Conservation (phyloP, 1,284 basidiomycete genomes). For the Naganishia sp. region DNA sequence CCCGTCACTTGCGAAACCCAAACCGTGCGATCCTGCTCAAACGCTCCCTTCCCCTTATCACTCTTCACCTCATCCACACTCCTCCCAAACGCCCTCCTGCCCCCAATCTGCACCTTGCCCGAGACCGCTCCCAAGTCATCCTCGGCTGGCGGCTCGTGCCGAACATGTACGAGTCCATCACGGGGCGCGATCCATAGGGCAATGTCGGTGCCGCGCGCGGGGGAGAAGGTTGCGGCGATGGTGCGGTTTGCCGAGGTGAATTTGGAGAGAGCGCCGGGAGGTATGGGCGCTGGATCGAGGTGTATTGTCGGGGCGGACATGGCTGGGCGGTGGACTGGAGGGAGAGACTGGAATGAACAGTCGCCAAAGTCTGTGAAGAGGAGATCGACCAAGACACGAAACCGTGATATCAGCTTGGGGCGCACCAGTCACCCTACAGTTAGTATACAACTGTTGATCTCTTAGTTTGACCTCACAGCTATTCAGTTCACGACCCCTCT, state of each 20-base stretch:
- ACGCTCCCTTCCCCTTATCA: conserved; percentile 24
- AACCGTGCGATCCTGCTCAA: conserved; percentile 35
- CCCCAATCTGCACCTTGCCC: conserved; percentile 8
- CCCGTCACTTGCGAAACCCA: conserved; percentile 34
- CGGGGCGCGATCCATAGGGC: conserved; percentile 28
- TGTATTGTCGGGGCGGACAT: conserved; percentile 16
- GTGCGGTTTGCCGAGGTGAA: conserved; percentile 34
- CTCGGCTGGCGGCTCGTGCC: conserved; percentile 4
- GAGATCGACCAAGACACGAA: no score
- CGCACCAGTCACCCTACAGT: neutral
- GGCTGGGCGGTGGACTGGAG: neutral
- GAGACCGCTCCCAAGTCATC: conserved; percentile 2
- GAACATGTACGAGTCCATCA: conserved; percentile 1
- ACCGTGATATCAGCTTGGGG: neutral
- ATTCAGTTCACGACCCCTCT: neutral
- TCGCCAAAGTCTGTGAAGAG: no score
- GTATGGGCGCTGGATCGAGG: conserved; percentile 34
- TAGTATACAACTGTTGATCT: no score
- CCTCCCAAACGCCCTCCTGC: conserved; percentile 10
- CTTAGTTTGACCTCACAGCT: no score
- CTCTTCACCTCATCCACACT: conserved; percentile 10
- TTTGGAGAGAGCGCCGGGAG: conserved; percentile 10
- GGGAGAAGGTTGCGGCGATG: conserved; percentile 27
- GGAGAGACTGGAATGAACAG: neutral
- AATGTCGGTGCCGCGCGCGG: conserved; percentile 24